Conservation (phyloP, 495 filamentous ascomycete genomes). For the Apodospora peruviana region DNA sequence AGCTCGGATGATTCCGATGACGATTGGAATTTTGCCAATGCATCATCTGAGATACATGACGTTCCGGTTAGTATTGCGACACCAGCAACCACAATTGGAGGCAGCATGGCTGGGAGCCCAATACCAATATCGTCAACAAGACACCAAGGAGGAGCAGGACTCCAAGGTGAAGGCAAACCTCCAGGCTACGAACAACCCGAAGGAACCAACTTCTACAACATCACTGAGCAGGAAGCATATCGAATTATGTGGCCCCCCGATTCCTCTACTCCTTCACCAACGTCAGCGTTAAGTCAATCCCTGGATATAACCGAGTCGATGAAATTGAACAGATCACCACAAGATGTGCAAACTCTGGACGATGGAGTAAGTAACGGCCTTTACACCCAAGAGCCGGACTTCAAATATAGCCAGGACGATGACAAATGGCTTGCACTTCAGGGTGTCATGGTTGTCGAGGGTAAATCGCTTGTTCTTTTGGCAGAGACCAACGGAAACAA, state of each 20-base stretch:
- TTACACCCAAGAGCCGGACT: background rate
- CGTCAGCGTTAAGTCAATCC: background rate
- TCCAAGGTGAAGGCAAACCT: too few species aligned
- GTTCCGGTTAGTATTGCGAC: too few species aligned
- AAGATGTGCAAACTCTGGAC: background rate
- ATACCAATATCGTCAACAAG: too few species aligned
- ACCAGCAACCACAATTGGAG: too few species aligned
- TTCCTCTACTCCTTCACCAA: background rate
- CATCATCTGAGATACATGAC: too few species aligned
- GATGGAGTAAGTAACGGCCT: background rate
- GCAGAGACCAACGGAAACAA: background rate
- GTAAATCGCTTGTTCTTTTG: conserved; percentile 1
- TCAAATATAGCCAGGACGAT: background rate
- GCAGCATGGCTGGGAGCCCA: too few species aligned
- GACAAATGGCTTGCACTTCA: background rate
- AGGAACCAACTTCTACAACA: conserved; percentile 1
- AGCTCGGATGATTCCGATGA: too few species aligned
- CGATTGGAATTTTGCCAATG: too few species aligned
- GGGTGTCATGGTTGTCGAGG: background rate
- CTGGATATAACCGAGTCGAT: background rate
- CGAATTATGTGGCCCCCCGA: conserved; percentile 12
- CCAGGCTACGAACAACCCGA: too few species aligned
- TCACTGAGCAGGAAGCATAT: conserved; percentile 15
- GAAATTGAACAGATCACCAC: background rate
- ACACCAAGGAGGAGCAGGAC: too few species aligned